Base-by-base conservation (phyloP, 2,329 filamentous ascomycete genomes). In the Capronia epimyces region DNA sequence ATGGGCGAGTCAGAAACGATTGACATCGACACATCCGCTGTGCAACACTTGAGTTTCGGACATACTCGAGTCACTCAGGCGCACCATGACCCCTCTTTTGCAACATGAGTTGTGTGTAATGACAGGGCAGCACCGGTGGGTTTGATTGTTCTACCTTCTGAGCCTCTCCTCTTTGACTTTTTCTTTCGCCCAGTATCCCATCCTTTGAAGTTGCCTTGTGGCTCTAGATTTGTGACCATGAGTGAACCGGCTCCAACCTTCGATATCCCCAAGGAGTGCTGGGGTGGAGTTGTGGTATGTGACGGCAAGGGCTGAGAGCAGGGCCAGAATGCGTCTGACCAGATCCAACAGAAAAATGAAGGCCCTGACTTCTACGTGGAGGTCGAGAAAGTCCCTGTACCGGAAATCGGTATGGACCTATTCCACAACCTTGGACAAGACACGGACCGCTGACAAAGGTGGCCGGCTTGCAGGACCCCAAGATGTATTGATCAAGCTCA, bases 401-500 rank as follows among this genome's bases (percentile, higher is more conserved):
- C 59, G 20, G 57, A 61, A 42, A 52, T 58, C 31, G 59, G 59
- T 61, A 51, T 7, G 56, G 44, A 8, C 25, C 22, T n/a, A 29
- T 3, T 21, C 24, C 25, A 4, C 41, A 8, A 7, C 13, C 2
- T 29, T 8, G 8, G 2, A 2, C 1, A 13, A 8, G 13, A 29
- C 27, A 34, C 16, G 22, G 16, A 24, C 40, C 21, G 32, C 40
- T 46, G 34, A 46, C 29, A 5, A 1, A 29, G 2, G 27, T 29
- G 8, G 10, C 7, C 4, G 15, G n/a, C 40, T n/a, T 34, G 12
- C 52, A 76, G 75, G 73, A 10, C 73, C 74, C 6, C 69, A 79
- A 43, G 78, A 82, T 52, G 65, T 82, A 18, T 69, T 82, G 8
- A 70, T 82, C 60, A 75, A 73, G 46, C 68, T 82, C 46, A 82